Evolutionary conservation across 352 stramenopile genomes (phyloP).

Genomic region (Blastocystis sp.): DNA sequence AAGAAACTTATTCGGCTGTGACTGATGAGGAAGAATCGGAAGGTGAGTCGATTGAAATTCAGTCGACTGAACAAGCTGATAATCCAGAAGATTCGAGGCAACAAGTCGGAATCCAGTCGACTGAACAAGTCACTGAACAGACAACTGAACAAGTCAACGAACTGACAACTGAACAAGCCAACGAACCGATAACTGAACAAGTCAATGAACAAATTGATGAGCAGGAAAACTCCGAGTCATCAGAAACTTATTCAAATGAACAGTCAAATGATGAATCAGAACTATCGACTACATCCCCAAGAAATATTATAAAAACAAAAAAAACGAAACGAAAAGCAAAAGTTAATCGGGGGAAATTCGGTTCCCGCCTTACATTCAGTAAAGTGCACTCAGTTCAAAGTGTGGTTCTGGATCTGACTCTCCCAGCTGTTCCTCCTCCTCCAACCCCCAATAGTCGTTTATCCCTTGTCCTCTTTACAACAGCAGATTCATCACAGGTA

Average conservation of each 20-base stretch:
- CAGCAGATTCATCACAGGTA: neutral
- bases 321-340: neutral
- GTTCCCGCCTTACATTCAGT: neutral
- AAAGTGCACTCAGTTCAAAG: neutral
- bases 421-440: neutral
- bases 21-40: too few species aligned
- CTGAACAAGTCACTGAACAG: neutral
- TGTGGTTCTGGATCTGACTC: neutral
- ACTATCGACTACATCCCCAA: too few species aligned
- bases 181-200: neutral
- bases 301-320: too few species aligned
- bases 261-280: too few species aligned
- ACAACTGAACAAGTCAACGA: neutral
- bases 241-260: neutral
- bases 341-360: neutral
- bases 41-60: neutral
- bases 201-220: neutral
- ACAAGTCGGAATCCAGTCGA: neutral
- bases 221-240: neutral
- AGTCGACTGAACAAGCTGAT: neutral
- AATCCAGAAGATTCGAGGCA: neutral
- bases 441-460: neutral
- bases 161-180: too few species aligned
- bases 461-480: constrained; percentile 15
- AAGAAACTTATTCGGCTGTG: too few species aligned